These are phyloP conservation scores for Glycyrrhiza uralensis DNA, from an alignment of 306 rosid species.

Conservation along the genomic window DNA sequence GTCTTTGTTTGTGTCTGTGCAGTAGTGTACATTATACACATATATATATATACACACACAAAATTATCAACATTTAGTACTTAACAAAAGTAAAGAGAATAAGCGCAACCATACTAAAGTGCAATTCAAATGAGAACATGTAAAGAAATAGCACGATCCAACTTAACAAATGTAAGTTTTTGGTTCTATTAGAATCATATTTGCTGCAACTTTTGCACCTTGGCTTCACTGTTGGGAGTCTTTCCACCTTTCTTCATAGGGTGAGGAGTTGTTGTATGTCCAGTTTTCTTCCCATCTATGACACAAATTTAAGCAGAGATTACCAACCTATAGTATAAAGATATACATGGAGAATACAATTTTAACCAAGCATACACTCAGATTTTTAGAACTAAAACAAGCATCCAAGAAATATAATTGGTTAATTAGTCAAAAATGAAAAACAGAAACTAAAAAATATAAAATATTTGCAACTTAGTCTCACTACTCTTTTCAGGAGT, in stretches of 20 bases:
- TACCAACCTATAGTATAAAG: not conserved
- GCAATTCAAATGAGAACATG: no score
- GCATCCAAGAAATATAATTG: not conserved
- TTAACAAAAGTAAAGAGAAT: no score
- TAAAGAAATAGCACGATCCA: no score
- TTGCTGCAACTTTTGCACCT: conserved; percentile 68
- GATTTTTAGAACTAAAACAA: not conserved
- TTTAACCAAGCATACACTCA: not conserved
- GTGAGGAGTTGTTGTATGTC: conserved; percentile 69
- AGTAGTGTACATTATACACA: no score
- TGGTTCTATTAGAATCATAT: conserved; percentile 26
- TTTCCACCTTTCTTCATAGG: conserved; percentile 71
- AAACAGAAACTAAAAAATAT: not conserved
- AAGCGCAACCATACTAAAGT: no score
- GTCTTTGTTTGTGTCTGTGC: not conserved
- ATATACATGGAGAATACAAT: not conserved
- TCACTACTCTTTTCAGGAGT: conserved; percentile 78
- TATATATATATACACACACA: no score
- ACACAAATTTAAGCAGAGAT: not conserved
- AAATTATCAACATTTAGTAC: no score
- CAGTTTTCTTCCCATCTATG: conserved; percentile 68
- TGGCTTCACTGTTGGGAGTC: conserved; percentile 40
- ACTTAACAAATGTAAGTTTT: not conserved
- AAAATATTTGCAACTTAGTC: not conserved
- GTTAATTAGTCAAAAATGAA: not conserved